phyloP scores from a whole-genome alignment of 2,329 filamentous ascomycete species.

The Setomelanomma holmii region DNA sequence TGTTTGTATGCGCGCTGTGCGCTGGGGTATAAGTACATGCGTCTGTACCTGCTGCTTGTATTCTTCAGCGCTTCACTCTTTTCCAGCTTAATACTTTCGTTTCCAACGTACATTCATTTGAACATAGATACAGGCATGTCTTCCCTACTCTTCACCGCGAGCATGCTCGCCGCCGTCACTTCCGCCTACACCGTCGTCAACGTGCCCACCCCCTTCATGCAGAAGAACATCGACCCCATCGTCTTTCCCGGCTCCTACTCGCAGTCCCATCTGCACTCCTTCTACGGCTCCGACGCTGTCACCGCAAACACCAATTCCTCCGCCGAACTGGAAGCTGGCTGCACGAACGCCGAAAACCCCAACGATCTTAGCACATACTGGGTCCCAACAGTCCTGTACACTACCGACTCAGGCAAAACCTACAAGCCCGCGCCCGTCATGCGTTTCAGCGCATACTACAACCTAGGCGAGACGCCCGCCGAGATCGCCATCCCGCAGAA shows the following conservation, averaged over 20 bases:
- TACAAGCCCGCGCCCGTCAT: conserved; percentile 40
- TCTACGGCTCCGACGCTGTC: conserved; percentile 55
- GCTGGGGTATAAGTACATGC: background rate
- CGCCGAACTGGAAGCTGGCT: conserved; percentile 52
- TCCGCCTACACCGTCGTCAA: conserved; percentile 47
- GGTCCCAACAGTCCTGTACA: conserved; percentile 54
- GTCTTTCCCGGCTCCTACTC: conserved; percentile 50
- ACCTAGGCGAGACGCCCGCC: conserved; percentile 49
- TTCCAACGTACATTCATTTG: conserved; percentile 14
- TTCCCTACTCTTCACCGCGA: conserved; percentile 27
- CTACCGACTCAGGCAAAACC: conserved; percentile 42
- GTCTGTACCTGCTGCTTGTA: conserved; percentile 2
- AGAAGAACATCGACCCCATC: conserved; percentile 56
- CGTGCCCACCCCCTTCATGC: conserved; percentile 48
- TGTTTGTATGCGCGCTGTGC: background rate
- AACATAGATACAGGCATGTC: conserved; percentile 40
- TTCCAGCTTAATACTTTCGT: background rate
- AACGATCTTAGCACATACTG: conserved; percentile 59
- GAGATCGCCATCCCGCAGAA: conserved; percentile 57
- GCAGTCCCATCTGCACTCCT: conserved; percentile 54
- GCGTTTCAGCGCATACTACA: conserved; percentile 59
- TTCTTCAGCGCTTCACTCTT: background rate
- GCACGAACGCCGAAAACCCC: conserved; percentile 55
- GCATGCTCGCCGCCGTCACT: conserved; percentile 34
- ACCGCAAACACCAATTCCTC: conserved; percentile 49